Evolutionary conservation across 1,139 yeast genomes (phyloP).

Genomic region (Pneumocystis wakefieldiae): DNA sequence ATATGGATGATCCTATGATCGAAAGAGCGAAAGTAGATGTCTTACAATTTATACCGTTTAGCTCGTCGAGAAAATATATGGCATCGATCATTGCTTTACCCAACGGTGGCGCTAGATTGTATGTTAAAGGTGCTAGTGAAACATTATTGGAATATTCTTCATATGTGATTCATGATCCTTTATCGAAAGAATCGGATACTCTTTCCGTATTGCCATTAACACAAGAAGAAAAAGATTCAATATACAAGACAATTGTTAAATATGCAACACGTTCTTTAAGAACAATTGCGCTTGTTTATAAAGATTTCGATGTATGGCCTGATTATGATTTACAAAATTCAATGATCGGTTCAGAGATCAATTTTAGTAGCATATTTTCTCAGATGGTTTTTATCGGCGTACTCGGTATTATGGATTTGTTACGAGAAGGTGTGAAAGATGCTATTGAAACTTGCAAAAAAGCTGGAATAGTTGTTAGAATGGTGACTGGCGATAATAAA

Average conservation of each 20-base stretch:
- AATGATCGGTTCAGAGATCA: conserved; percentile 16
- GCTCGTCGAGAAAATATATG: conserved; percentile 86
- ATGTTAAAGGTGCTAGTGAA: conserved; percentile 90
- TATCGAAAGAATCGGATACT: conserved; percentile 21
- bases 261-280: conserved; percentile 69
- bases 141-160: conserved; percentile 51
- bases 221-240: conserved; percentile 17
- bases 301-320: conserved; percentile 61
- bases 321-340: conserved; percentile 32
- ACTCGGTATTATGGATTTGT: conserved; percentile 39
- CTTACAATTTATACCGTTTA: conserved; percentile 74
- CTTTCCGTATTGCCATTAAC: conserved; percentile 23
- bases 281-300: conserved; percentile 72
- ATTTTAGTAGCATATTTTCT: background rate
- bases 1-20: conserved; percentile 30
- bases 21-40: conserved; percentile 31
- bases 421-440: conserved; percentile 31
- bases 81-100: conserved; percentile 48
- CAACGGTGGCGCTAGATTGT: conserved; percentile 40
- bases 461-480: conserved; percentile 36
- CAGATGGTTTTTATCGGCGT: conserved; percentile 29
- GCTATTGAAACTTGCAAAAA: conserved; percentile 29
- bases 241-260: conserved; percentile 37
- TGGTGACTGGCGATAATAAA: conserved; percentile 37
- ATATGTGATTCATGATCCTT: conserved; percentile 7